phyloP scores from a whole-genome alignment of 768 basidiomycete genomes.

The Tephrocybe sp. region DNA sequence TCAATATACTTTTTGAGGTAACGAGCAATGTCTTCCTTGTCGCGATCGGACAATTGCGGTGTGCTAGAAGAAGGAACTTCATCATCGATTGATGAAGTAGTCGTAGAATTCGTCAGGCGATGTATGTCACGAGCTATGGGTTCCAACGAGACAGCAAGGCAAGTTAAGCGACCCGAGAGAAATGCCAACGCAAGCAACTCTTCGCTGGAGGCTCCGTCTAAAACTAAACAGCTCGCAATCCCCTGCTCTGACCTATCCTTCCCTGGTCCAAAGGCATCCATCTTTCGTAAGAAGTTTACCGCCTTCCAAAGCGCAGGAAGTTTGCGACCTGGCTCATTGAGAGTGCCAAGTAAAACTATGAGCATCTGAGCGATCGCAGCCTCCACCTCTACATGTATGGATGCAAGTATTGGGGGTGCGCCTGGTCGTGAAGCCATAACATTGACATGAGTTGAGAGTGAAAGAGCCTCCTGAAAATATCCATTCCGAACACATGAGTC shows the following conservation, averaged over 20 bases:
- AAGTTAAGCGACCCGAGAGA: constrained; percentile 64
- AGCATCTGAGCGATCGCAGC: constrained; percentile 72
- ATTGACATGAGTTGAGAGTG: constrained; percentile 72
- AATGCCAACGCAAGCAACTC: constrained; percentile 89
- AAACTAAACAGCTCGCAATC: background rate
- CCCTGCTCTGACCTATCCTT: constrained; percentile 15
- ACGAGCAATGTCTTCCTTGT: constrained; percentile 68
- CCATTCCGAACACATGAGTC: constrained; percentile 93
- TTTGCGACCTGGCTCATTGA: constrained; percentile 81
- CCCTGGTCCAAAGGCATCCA: constrained; percentile 55
- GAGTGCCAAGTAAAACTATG: constrained; percentile 68
- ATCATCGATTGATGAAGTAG: constrained; percentile 46
- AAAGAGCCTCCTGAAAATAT: constrained; percentile 89
- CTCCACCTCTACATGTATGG: constrained; percentile 65
- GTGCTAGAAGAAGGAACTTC: constrained; percentile 26
- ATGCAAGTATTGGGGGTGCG: constrained; percentile 51
- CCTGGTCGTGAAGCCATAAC: constrained; percentile 42
- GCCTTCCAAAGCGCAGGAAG: constrained; percentile 89
- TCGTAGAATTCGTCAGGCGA: constrained; percentile 10
- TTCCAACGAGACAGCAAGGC: constrained; percentile 41
- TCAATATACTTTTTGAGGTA: constrained; percentile 89
- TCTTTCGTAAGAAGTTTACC: constrained; percentile 80
- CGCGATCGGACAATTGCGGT: constrained; percentile 32
- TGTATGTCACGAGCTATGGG: constrained; percentile 18
- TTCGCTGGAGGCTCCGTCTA: constrained; percentile 38